Conservation (phyloP, 75 land plant genomes). For the Picea sitchensis region DNA sequence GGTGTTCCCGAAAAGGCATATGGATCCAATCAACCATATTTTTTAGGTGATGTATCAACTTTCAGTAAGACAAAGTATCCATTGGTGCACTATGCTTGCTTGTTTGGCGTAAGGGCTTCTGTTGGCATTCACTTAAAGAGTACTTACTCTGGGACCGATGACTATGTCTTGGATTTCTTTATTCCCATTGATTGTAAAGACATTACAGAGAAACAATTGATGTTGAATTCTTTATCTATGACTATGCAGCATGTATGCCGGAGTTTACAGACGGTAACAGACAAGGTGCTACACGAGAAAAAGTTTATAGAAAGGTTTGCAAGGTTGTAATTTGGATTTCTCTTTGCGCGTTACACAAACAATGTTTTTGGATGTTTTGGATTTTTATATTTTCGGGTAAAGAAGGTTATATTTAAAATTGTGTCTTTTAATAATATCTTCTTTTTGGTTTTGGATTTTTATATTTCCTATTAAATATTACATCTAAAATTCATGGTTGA, state of each 20-base stretch:
- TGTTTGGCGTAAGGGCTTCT: conserved; percentile 66
- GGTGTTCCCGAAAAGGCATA: conserved; percentile 86
- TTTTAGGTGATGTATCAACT: conserved; percentile 52
- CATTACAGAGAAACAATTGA: conserved; percentile 49
- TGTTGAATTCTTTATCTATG: conserved; percentile 64
- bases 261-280: conserved; percentile 69
- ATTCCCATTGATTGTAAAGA: conserved; percentile 62
- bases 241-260: conserved; percentile 63
- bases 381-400: too few species aligned
- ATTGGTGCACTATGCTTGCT: conserved; percentile 73
- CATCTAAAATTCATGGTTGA: too few species aligned
- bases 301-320: conserved; percentile 5
- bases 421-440: too few species aligned
- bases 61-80: conserved; percentile 75
- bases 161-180: conserved; percentile 87
- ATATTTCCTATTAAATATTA: too few species aligned
- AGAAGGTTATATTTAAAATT: too few species aligned
- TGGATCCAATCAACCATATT: conserved; percentile 73
- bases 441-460: too few species aligned
- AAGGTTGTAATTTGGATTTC: too few species aligned
- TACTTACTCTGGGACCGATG: conserved; percentile 51
- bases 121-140: conserved; percentile 94
- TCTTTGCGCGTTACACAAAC: too few species aligned
- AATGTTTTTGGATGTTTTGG: too few species aligned
- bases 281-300: conserved; percentile 61